Evolutionary conservation across 2,329 filamentous ascomycete species (phyloP).

Genomic region (Ceratocystiopsis sp.): DNA sequence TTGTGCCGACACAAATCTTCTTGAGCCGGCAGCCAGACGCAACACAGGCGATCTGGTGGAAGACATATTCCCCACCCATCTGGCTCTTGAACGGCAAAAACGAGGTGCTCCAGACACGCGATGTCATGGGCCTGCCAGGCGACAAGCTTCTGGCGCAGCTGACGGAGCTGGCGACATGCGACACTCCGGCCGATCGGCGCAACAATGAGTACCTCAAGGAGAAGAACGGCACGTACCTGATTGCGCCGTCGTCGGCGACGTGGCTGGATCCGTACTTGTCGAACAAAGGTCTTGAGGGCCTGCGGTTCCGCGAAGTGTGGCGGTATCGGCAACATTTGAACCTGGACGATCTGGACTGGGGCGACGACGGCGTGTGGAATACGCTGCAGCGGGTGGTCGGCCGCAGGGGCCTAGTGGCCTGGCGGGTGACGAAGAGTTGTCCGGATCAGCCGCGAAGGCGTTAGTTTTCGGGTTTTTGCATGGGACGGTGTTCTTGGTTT

Average conservation of each 20-base stretch:
- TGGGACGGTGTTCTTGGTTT: not conserved
- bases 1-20: conserved; percentile 60
- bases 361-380: conserved; percentile 55
- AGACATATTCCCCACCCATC: conserved; percentile 66
- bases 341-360: conserved; percentile 66
- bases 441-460: not conserved
- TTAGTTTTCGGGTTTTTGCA: not conserved
- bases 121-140: conserved; percentile 57
- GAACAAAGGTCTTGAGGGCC: conserved; percentile 39
- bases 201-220: conserved; percentile 41
- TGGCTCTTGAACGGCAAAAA: conserved; percentile 69
- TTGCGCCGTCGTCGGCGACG: conserved; percentile 54
- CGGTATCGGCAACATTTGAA: conserved; percentile 51
- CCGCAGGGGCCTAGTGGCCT: conserved; percentile 41
- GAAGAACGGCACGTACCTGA: conserved; percentile 48
- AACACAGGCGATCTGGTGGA: conserved; percentile 65
- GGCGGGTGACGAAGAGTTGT: conserved; percentile 49
- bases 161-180: conserved; percentile 42
- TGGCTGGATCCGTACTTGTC: conserved; percentile 48
- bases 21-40: conserved; percentile 53
- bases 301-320: conserved; percentile 56
- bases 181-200: conserved; percentile 37
- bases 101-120: conserved; percentile 49
- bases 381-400: conserved; percentile 53
- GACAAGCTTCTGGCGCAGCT: conserved; percentile 42